Base-by-base conservation (phyloP, 495 filamentous ascomycete species). In the Neurospora sp. region DNA sequence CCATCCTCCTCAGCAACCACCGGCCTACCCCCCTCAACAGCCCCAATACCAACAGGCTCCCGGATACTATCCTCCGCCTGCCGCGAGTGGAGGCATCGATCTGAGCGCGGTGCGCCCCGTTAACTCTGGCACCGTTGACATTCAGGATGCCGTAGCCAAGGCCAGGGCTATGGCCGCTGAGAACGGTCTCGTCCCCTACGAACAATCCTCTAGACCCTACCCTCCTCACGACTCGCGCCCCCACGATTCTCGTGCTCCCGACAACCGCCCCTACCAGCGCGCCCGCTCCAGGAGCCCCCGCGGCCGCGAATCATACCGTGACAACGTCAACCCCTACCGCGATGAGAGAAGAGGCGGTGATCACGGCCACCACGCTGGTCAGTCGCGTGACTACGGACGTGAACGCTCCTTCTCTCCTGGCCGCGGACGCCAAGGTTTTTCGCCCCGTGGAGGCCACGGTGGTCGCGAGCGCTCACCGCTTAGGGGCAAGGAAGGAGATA, bases 91-190 rank as follows among this genome's bases (percentile, higher is more conserved):
- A 11, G 90, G 85, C 70, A 84, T 93, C 71, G 93, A 96, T 77
- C 80, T 96, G 42, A 92, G 89, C 80, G 85, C 87, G 11, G 92
- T 94, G 77, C 91, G 90, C 76, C 92, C 92, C 12, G 86, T 89
- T 41, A 90, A 86, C 74, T 91, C 91, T 3, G 93, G 93, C 66
- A 90, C 89, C 12, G 89, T 94, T 31, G 92, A 88, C 72, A 84
- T 94, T 46, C 85, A 87, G 40, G 92, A 94, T 78, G 91, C 92
- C 9, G 87, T 94, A 72, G 90, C 91, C 5, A 90, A 90, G 75
- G 92, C 91, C 5, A 90, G 89, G 74, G 89, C 89, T 12, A 89
- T 89, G 79, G 91, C 92, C 27, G 87, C 89, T 35, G 89, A 94
- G 76, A 89, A 90, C 77, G 92, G 92, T 62, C 80, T 92, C 20